Base-by-base conservation (phyloP, 2,329 filamentous ascomycete genomes). In the Colletotrichum sp. region DNA sequence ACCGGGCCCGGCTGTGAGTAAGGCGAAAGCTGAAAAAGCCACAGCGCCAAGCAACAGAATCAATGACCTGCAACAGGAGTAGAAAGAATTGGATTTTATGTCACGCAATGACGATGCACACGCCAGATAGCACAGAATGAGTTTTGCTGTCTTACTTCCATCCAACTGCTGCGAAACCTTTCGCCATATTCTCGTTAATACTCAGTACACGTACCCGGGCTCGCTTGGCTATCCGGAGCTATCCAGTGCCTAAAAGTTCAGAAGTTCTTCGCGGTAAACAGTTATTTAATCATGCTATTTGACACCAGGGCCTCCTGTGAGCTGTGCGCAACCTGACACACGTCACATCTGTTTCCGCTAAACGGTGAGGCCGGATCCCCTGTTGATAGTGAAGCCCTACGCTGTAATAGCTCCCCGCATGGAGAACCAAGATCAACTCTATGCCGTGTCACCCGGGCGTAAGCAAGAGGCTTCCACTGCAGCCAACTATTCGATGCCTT, bases 131-230 rank as follows among this genome's bases (percentile, higher is more conserved):
- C 19, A 48, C 19, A 1, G 39, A 19, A 2, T 2, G 8, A 48
- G 39, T 4, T 48, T 12, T 12, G 9, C 0, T 48, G 19, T n/a
- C 9, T 48, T 2, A n/a, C 3, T 48, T 12, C 6, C 5, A n/a
- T 48, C 3, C 19, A 2, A n/a, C 1, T 0, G 9, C 39, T n/a
- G 16, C 19, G 1, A 48, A n/a, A 2, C 0, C 19, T 4, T 7
- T 4, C 19, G 39, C 39, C 19, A 4, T 11, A 9, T 6, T 44
- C 16, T 44, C 36, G 3, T 19, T 44, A 11, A 11, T 19, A 44
- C 36, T 44, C 36, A 0, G 36, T 11, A 6, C 39, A n/a, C 0
- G 19, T 4, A 48, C 19, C 19, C 0, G 19, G 19, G 5, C 19
- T 48, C 39, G 19, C 19, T 39, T 39, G 0, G 36, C 2, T 19